These are phyloP conservation scores for Clarireedia monteithiana DNA, from an alignment of 2,329 filamentous ascomycete genomes.

Conservation along the genomic window DNA sequence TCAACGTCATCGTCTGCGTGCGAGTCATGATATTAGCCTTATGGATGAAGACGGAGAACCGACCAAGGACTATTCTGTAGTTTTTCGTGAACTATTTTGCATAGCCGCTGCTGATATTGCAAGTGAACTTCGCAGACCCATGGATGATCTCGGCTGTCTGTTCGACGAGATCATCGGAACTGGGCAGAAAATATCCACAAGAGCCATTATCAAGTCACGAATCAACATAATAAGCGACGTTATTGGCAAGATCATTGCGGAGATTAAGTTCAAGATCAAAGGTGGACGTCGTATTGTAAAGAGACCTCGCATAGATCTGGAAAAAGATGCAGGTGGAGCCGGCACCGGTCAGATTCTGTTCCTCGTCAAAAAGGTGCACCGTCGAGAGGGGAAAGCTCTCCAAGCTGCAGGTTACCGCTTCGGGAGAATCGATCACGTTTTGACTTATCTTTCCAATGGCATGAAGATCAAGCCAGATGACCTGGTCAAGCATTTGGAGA, in stretches of 20 bases:
- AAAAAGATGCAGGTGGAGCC: constrained; percentile 1
- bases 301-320: constrained; percentile 1
- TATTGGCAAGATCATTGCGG: neutral
- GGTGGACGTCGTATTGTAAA: constrained; percentile 1
- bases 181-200: constrained; percentile 31
- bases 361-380: constrained; percentile 57
- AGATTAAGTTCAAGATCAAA: constrained; percentile 6
- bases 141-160: constrained; percentile 58
- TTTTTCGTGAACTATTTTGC: constrained; percentile 80
- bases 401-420: constrained; percentile 73
- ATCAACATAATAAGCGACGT: neutral
- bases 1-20: constrained; percentile 29
- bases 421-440: constrained; percentile 59
- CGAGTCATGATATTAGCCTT: constrained; percentile 35
- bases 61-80: constrained; percentile 62
- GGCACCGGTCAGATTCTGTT: constrained; percentile 59
- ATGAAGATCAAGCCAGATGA: constrained; percentile 64
- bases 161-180: constrained; percentile 72
- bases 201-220: constrained; percentile 4
- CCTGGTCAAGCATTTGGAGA: constrained; percentile 52
- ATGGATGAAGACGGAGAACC: constrained; percentile 47
- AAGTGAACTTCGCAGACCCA: constrained; percentile 51
- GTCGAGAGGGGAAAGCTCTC: constrained; percentile 53
- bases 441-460: constrained; percentile 57
- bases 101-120: constrained; percentile 70